Base-by-base conservation (phyloP, 2,329 filamentous ascomycete species). In the Amylocarpus encephaloides region DNA sequence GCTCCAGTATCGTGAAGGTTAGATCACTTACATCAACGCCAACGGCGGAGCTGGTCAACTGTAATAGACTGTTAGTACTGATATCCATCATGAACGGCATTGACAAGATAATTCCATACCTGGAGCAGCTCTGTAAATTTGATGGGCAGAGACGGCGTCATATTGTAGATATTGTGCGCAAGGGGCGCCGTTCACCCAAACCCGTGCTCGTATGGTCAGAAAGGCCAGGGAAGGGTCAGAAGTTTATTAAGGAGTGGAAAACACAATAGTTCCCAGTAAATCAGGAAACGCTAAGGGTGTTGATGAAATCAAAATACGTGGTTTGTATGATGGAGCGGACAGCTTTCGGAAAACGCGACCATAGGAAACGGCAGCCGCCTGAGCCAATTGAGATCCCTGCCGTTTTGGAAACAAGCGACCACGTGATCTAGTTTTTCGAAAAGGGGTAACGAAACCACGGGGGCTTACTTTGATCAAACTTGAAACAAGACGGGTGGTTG, bases 51-150 rank as follows among this genome's bases (percentile, higher is more conserved):
- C 70, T 73, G 59, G 73, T 76, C 68, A 78, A 71, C 75, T 78
- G 59, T 46, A 60, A 43, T 48, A 49, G 50, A 46, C 43, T 54
- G 60, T 64, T 43, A 68, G 62, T 59, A 61, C 56, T 43, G 61
- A 79, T 72, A 15, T 56, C 41, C 41, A 84, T 84, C 33, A 93
- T 88, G 15, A 95, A 66, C 85, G 86, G 56, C 90, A 87, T 93
- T 67, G 78, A 94, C 44, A 85, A 87, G 43, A 87, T 76, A 95
- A 56, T 95, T 88, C 0, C 88, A 86, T 42, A 85, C 82, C 77
- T 91, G 87, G 70, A 92, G 79, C 67, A 92, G 81, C 83, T 95
- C 90, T 70, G 86, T 86, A 73, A 95, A 94, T 77, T 89, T 90
- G 75, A 95, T 95, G 67, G 88, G 89, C 68, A 94, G 77, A 72